Evolutionary conservation across 495 filamentous ascomycete genomes (phyloP).

Genomic region (Neurospora sp.): DNA sequence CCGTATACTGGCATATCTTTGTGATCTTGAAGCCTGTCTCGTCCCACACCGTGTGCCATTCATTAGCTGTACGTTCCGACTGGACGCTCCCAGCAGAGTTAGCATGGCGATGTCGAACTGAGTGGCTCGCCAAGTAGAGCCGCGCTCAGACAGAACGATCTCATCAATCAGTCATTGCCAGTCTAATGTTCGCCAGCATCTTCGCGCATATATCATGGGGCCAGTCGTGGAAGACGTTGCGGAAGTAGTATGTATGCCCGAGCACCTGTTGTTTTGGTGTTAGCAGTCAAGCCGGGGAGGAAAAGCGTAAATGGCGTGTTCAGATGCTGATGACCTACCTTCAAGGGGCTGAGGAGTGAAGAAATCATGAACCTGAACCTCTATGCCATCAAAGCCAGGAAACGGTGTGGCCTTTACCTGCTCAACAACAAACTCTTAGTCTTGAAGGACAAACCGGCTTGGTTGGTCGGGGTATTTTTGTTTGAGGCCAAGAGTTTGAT

Average conservation of each 20-base stretch:
- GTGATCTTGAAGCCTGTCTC: background rate
- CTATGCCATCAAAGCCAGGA: background rate
- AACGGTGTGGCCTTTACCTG: background rate
- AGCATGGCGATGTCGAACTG: background rate
- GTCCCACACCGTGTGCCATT: background rate
- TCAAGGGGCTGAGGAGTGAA: slow-evolving; percentile 29
- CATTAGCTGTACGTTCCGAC: background rate
- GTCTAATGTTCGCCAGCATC: slow-evolving; percentile 29
- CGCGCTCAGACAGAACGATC: slow-evolving; percentile 24
- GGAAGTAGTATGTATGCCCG: slow-evolving; percentile 39
- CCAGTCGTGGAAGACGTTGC: slow-evolving; percentile 37
- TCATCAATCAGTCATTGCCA: slow-evolving; percentile 37
- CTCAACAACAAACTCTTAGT: background rate
- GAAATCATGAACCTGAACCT: slow-evolving; percentile 30
- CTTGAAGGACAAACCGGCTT: background rate
- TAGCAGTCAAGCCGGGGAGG: background rate
- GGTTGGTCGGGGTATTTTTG: background rate
- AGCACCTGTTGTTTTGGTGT: slow-evolving; percentile 20
- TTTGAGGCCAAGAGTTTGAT: background rate
- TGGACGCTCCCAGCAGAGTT: background rate
- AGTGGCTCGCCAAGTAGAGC: background rate
- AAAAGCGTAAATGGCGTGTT: background rate
- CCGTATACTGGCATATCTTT: background rate
- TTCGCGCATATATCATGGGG: slow-evolving; percentile 27
- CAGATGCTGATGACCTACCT: background rate